Conservation (phyloP, 805 yeast genomes). For the Spathaspora gorwiae region DNA sequence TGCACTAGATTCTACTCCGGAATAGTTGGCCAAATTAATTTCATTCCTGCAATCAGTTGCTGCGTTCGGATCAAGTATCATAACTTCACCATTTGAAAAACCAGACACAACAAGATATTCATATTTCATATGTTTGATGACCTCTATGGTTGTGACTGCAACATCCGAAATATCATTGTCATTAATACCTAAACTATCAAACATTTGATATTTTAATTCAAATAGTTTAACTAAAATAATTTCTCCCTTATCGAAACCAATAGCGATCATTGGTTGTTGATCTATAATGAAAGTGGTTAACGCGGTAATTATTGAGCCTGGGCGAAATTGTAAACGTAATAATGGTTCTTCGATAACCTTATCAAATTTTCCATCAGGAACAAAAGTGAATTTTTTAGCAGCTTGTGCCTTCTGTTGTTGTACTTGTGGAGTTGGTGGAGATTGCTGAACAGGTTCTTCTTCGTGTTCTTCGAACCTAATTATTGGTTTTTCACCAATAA, state of each 20-base stretch:
- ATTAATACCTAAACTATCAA: slow-evolving; percentile 41
- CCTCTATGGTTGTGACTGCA: slow-evolving; percentile 21
- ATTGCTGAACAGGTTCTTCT: not conserved
- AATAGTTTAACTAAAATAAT: slow-evolving; percentile 55
- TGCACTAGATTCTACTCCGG: not conserved
- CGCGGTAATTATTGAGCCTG: slow-evolving; percentile 36
- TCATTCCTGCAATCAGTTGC: not conserved
- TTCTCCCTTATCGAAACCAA: slow-evolving; percentile 70
- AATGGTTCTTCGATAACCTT: slow-evolving; percentile 43
- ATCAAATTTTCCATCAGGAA: not conserved
- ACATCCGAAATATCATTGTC: slow-evolving; percentile 6
- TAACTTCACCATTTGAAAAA: slow-evolving; percentile 58
- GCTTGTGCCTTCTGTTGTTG: not conserved
- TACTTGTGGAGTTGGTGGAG: not conserved
- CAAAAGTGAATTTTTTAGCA: not conserved
- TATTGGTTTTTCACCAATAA: slow-evolving; percentile 16
- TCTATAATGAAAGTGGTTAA: slow-evolving; percentile 26
- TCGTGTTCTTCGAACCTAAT: slow-evolving; percentile 15
- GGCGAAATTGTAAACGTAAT: slow-evolving; percentile 36
- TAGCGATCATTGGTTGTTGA: slow-evolving; percentile 43
- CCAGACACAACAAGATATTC: slow-evolving; percentile 53
- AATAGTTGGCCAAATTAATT: not conserved
- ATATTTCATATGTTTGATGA: slow-evolving; percentile 25
- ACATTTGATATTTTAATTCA: slow-evolving; percentile 38
- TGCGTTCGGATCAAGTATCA: slow-evolving; percentile 39